A percentile compares a stretch with the other conserved stretches of the same genome.
Conservation (phyloP, 2,329 filamentous ascomycete genomes). For the Microdochium nivale region DNA sequence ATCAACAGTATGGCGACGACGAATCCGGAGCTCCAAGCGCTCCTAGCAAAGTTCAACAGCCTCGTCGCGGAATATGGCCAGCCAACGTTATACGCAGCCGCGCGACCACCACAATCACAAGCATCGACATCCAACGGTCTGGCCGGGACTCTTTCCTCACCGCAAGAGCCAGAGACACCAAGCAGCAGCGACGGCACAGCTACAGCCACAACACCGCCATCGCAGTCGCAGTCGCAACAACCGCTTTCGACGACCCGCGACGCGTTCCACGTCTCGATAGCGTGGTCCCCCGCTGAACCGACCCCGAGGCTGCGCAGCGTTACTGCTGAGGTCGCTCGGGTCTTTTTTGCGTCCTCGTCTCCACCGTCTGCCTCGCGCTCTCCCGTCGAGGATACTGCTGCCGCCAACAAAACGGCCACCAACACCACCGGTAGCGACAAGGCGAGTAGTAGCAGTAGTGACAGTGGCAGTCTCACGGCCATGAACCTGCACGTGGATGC, state of each 20-base stretch:
- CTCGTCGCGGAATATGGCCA: slow-evolving; percentile 53
- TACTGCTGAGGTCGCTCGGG: slow-evolving; percentile 16
- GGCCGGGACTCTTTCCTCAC: too few relatives aligned
- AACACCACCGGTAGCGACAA: slow-evolving; percentile 4
- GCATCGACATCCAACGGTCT: too few relatives aligned
- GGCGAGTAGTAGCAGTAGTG: neutral
- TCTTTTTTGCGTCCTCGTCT: slow-evolving; percentile 15
- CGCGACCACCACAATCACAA: too few relatives aligned
- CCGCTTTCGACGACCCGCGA: slow-evolving; percentile 20
- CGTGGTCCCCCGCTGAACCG: slow-evolving; percentile 63
- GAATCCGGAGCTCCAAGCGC: slow-evolving; percentile 46
- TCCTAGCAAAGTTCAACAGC: slow-evolving; percentile 62
- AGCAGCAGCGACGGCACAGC: slow-evolving; percentile 4
- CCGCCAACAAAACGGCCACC: slow-evolving; percentile 4
- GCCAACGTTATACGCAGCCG: slow-evolving; percentile 56
- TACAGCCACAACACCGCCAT: slow-evolving; percentile 12
- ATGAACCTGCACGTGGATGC: slow-evolving; percentile 47
- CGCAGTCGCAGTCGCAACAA: too few relatives aligned
- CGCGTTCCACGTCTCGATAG: slow-evolving; percentile 83
- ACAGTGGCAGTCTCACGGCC: slow-evolving; percentile 14
- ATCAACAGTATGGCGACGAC: slow-evolving; percentile 16
- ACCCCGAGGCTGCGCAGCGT: slow-evolving; percentile 28
- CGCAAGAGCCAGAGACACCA: too few relatives aligned
- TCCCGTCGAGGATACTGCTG: neutral
- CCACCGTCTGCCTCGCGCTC: neutral